Evolutionary conservation across 2,329 filamentous ascomycete species (phyloP).

Genomic region (Lecanosticta acicola): DNA sequence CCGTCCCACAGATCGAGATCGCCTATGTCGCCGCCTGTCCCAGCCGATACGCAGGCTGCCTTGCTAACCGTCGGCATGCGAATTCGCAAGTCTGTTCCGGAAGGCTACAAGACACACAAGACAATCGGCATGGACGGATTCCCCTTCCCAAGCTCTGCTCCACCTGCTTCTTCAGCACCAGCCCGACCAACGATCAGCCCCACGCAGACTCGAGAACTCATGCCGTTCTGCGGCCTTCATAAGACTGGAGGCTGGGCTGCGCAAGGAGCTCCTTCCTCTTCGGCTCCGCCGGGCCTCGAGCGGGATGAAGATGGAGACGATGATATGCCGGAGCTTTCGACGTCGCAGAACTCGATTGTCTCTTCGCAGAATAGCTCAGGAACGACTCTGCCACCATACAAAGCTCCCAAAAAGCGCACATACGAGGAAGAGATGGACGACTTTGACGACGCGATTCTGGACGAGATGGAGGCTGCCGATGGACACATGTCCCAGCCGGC

Average conservation of each 20-base stretch:
- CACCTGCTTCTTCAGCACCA: conserved; percentile 31
- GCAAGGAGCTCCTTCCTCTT: conserved; percentile 42
- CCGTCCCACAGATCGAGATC: conserved; percentile 4
- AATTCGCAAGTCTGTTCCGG: conserved; percentile 83
- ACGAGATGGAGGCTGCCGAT: conserved; percentile 19
- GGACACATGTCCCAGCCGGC: not conserved
- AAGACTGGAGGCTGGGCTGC: conserved; percentile 64
- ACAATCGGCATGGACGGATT: conserved; percentile 26
- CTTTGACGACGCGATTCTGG: conserved; percentile 33
- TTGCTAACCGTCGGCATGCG: conserved; percentile 93
- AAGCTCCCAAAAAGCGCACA: conserved; percentile 25
- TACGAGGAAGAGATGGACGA: conserved; percentile 35
- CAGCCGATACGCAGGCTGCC: conserved; percentile 66
- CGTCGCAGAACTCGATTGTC: conserved; percentile 35
- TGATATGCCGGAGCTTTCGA: conserved; percentile 21
- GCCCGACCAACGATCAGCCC: conserved; percentile 16
- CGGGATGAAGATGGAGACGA: conserved; percentile 8
- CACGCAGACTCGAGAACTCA: conserved; percentile 52
- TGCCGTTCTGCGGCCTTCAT: conserved; percentile 76
- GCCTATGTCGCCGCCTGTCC: conserved; percentile 48
- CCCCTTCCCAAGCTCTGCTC: conserved; percentile 23
- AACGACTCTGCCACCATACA: conserved; percentile 3
- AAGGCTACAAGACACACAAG: conserved; percentile 80
- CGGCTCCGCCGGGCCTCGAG: conserved; percentile 21
- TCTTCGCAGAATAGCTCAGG: conserved; percentile 37